Evolutionary conservation across 768 basidiomycete species (phyloP), one percentile per base, ranked within the genome.

Genomic region (Roridomyces roridus): DNA sequence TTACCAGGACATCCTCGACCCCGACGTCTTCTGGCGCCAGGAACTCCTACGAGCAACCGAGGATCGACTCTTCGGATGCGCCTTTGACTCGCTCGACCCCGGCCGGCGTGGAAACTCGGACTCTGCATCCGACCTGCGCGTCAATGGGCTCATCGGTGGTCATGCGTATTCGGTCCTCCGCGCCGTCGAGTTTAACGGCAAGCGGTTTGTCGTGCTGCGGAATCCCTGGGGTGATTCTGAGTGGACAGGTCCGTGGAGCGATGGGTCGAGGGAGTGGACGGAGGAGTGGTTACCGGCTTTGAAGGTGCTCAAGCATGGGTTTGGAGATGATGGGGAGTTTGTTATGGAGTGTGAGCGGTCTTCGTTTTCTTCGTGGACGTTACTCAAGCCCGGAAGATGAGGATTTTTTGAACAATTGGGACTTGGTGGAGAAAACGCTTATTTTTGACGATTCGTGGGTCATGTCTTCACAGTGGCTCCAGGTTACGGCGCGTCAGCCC

Each of bases 41-140:
- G 84, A 85, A 60, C 75, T 85, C 18, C 65, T 76, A 9, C 74
- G 70, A 26, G 82, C 80, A 5, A 82, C 81, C 57, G 68, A 77
- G 43, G 83, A 84, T 59, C 76, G 82, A 6, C 72, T 85, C 5
- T 84, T 85, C 57, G 80, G 80, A 2, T 84, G 83, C 59, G 77
- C 76, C 43, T 81, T 83, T 61, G 71, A 77, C 53, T 63, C 57
- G 21, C 66, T 77, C 39, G 68, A 71, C 50, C 65, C 59, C 40
- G 67, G 72, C 28, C 72, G 75, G 12, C 75, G 68, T 55, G 74
- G 74, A 5, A 57, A 62, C 9, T 34, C 31, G 11, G 31, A 34
- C 11, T 10, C 31, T 10, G 31, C 10, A 11, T 17, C 45, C 5
- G 63, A 62, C 18, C 24, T 69, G 23, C 72, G 64, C 34, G 73